These are phyloP conservation scores for Penicillium cinerascens DNA, from an alignment of 495 filamentous ascomycete species.

Conservation along the genomic window DNA sequence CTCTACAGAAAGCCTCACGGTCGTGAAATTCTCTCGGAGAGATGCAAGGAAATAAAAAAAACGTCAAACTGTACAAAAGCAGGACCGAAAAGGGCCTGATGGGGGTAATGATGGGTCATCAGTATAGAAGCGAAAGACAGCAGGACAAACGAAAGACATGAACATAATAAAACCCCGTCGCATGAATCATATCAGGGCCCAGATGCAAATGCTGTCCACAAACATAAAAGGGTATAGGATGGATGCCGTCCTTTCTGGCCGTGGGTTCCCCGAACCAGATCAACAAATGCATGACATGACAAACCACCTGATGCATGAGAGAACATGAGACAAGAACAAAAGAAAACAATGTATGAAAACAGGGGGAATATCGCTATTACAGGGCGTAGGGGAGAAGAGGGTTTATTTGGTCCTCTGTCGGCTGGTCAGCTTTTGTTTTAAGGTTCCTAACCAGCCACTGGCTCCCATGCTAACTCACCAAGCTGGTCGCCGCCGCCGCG, in stretches of 20 bases:
- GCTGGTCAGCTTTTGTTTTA: conserved; percentile 23
- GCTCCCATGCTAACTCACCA: conserved; percentile 47
- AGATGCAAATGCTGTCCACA: conserved; percentile 36
- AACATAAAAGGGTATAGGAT: conserved; percentile 45
- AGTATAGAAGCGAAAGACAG: conserved; percentile 20
- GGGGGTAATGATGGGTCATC: conserved; percentile 20
- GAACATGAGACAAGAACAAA: conserved; percentile 20
- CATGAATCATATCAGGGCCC: conserved; percentile 29
- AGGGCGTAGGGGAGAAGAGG: conserved; percentile 8
- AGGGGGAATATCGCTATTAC: conserved; percentile 32
- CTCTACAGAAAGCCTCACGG: too few species aligned
- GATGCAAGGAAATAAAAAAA: conserved; percentile 28
- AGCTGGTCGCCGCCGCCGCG: conserved; percentile 51
- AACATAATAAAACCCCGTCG: conserved; percentile 14
- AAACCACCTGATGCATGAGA: conserved; percentile 42
- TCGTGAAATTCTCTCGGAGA: conserved; percentile 19
- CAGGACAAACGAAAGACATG: conserved; percentile 25
- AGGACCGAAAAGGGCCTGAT: conserved; percentile 2
- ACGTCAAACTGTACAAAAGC: too few species aligned
- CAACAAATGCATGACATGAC: conserved; percentile 32
- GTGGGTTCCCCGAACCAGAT: conserved; percentile 8
- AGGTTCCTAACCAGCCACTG: conserved; percentile 1
- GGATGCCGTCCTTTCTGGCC: conserved; percentile 27
- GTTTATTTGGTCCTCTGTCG: conserved; percentile 39
- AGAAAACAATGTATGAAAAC: too few species aligned